Base-by-base conservation (phyloP, 306 rosid species). In the Hippophae gyantsensis region DNA sequence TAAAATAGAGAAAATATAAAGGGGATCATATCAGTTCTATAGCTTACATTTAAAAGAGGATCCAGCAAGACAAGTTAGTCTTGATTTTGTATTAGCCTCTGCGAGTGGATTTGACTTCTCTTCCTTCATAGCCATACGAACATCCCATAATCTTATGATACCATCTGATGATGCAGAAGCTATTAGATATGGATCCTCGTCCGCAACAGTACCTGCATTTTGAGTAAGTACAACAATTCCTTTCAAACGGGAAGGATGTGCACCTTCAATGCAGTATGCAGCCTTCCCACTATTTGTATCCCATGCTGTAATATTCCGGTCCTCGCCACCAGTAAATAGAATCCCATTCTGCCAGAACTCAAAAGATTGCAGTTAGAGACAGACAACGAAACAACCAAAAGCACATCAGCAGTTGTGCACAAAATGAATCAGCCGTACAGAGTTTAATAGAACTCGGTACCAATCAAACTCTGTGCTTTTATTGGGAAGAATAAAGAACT, bases 151-250 rank as follows among this genome's bases (percentile, higher is more conserved):
- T 5, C 86, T 84, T 72, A 92, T 78, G 74, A 79, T 61, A 47
- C 98, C 98, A 69, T 92, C 96, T 7, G 95, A 78, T 54, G 98
- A 87, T 26, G 87, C 96, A 73, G 96, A 83, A 63, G 93, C 89
- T 40, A 92, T 76, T 18, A 85, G 64, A 65, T 78, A 78, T 0
- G 98, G 93, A 54, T 83, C 87, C 52, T 87, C 93, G 23, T 65
- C 81, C 52, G 64, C 72, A 25, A 67, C 69, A 49, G 65, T 63
- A 64, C 85, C 77, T 1, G 64, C 73, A 65, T 68, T 67, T 67
- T 67, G 70, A 14, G 81, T 66, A 45, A 85, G 79, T 18, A 74
- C 79, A 42, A 81, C 96, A 65, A 85, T 80, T 47, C 98, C 98
- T 71, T 88, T 92, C 54, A 92, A 75, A 65, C 98, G 98, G 26